A percentile compares a stretch with the other conserved stretches of the same genome.
phyloP scores from a whole-genome alignment of 1,284 basidiomycete genomes.

The Tylopilus orsonianus region DNA sequence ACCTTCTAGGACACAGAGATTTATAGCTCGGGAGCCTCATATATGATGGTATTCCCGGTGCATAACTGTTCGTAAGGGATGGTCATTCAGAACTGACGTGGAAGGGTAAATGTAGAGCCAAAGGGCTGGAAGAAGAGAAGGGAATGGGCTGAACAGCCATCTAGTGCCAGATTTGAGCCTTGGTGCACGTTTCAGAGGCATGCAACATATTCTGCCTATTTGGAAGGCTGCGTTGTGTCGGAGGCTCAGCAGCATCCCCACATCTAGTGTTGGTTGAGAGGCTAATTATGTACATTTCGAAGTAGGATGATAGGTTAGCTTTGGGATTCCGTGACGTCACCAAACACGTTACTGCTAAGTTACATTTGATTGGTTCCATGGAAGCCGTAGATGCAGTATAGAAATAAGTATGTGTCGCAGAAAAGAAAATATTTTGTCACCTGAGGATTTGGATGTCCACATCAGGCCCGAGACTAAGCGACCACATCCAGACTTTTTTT shows the following conservation, averaged over 20 bases:
- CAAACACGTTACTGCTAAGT: conserved; percentile 10
- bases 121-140: background rate
- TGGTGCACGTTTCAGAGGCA: conserved; percentile 28
- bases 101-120: background rate
- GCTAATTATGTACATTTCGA: conserved; percentile 14
- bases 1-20: conserved; percentile 18
- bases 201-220: conserved; percentile 19
- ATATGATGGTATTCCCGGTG: conserved; percentile 14
- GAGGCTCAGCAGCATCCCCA: conserved; percentile 23
- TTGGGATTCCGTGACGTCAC: conserved; percentile 4
- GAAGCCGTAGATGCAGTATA: background rate
- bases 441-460: background rate
- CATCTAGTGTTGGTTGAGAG: conserved; percentile 23
- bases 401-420: conserved; percentile 9
- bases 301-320: conserved; percentile 23
- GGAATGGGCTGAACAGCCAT: conserved; percentile 11
- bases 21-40: conserved; percentile 26
- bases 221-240: conserved; percentile 28
- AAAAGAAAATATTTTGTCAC: conserved; percentile 8
- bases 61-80: conserved; percentile 21
- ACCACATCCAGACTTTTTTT: background rate
- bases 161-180: conserved; percentile 13
- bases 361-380: conserved; percentile 15
- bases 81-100: conserved; percentile 14
- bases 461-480: conserved; percentile 4